Conservation (phyloP, 2,329 filamentous ascomycete genomes). For the Metarhizium guizhouense region DNA sequence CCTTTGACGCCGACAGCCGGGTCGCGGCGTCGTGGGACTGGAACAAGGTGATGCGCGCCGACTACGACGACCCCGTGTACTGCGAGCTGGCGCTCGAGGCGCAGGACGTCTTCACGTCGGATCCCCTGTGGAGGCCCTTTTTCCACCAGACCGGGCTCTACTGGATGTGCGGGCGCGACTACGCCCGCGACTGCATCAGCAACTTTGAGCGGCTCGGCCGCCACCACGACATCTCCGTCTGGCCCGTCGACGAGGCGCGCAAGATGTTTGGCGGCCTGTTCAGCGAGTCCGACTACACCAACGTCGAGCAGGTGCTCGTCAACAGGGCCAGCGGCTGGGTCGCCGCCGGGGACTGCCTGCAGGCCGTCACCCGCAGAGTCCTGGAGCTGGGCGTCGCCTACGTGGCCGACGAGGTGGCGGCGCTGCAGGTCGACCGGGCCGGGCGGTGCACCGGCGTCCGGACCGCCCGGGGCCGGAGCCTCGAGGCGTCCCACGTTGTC, state of each 20-base stretch:
- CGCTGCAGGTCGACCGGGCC: conserved; percentile 34
- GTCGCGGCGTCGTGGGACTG: conserved; percentile 62
- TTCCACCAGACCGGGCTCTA: conserved; percentile 55
- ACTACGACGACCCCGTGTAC: conserved; percentile 58
- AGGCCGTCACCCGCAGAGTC: conserved; percentile 42
- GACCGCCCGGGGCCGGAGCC: conserved; percentile 31
- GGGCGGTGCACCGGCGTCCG: conserved; percentile 38
- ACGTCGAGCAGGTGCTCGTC: conserved; percentile 49
- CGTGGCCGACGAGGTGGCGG: conserved; percentile 40
- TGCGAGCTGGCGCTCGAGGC: conserved; percentile 57
- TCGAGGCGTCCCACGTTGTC: conserved; percentile 41
- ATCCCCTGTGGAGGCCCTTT: conserved; percentile 45
- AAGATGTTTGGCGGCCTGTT: conserved; percentile 50
- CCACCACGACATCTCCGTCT: conserved; percentile 30
- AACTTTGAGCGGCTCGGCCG: conserved; percentile 41
- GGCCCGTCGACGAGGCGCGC: conserved; percentile 34
- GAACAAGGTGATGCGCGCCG: conserved; percentile 64
- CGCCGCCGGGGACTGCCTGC: conserved; percentile 49
- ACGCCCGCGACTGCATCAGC: conserved; percentile 40
- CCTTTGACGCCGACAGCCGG: conserved; percentile 35
- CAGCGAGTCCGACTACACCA: conserved; percentile 49
- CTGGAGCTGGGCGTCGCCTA: conserved; percentile 51
- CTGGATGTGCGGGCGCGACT: conserved; percentile 42
- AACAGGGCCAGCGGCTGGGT: conserved; percentile 57
- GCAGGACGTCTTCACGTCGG: conserved; percentile 49